Evolutionary conservation across 495 filamentous ascomycete species (phyloP).

Genomic region (Xylaria intraflava): DNA sequence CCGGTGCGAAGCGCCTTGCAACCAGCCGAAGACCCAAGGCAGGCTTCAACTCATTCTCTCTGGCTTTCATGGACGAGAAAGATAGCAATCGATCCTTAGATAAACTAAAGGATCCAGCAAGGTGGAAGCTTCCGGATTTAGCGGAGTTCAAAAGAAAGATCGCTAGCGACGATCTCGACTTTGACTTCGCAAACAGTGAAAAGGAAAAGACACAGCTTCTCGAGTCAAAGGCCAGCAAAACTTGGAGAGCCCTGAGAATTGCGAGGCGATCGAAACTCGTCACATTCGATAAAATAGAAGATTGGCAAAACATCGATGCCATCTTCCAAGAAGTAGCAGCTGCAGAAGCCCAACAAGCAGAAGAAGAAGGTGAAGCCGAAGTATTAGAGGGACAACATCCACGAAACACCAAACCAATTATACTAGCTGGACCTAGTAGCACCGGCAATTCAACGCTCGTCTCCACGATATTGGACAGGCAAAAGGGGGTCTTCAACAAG

Average conservation of each 20-base stretch:
- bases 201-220: constrained; percentile 60
- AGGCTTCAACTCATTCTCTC: constrained; percentile 63
- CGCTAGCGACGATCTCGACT: constrained; percentile 66
- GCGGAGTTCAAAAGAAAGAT: constrained; percentile 52
- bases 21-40: constrained; percentile 59
- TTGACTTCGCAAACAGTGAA: constrained; percentile 68
- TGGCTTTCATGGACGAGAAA: constrained; percentile 69
- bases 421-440: constrained; percentile 39
- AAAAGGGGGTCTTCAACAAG: constrained; percentile 36
- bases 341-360: constrained; percentile 16
- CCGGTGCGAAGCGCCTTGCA: constrained; percentile 55
- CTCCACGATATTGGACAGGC: constrained; percentile 36
- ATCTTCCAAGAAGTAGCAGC: constrained; percentile 42
- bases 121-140: constrained; percentile 41
- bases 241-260: constrained; percentile 79
- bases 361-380: constrained; percentile 23
- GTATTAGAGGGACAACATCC: constrained; percentile 30
- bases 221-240: constrained; percentile 72
- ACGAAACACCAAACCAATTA: constrained; percentile 37
- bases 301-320: constrained; percentile 58
- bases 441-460: constrained; percentile 34
- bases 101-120: constrained; percentile 40
- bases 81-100: constrained; percentile 40
- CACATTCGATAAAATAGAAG: constrained; percentile 78
- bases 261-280: constrained; percentile 64